A percentile compares a stretch with the other conserved stretches of the same genome.
Evolutionary conservation across 2,329 filamentous ascomycete species (phyloP).

Genomic region (Sarocladium brachiariae): DNA sequence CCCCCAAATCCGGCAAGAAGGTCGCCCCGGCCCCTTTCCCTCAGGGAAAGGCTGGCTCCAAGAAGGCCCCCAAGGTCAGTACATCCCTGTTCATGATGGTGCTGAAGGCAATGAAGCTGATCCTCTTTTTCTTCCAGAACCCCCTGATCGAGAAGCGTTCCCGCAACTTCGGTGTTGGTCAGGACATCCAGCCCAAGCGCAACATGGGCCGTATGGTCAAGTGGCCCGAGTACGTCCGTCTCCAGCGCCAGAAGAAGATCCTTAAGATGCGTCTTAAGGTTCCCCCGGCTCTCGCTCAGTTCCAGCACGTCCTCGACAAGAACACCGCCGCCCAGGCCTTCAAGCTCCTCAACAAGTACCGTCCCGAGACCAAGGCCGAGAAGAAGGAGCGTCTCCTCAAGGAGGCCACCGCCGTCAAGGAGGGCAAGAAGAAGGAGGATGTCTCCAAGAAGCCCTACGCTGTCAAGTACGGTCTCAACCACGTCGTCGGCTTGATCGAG

Average conservation of each 20-base stretch:
- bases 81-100: not conserved
- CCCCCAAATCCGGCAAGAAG: constrained; percentile 98
- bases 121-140: constrained; percentile 56
- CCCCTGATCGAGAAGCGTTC: constrained; percentile 97
- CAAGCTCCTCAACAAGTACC: constrained; percentile 99
- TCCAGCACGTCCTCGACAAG: constrained; percentile 93
- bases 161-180: constrained; percentile 97
- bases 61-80: constrained; percentile 96
- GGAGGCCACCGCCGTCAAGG: constrained; percentile 95
- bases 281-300: constrained; percentile 93
- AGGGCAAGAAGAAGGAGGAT: constrained; percentile 99
- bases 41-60: constrained; percentile 80
- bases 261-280: constrained; percentile 98
- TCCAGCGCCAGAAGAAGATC: constrained; percentile 92
- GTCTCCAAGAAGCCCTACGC: constrained; percentile 99
- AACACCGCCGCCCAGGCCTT: constrained; percentile 95
- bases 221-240: constrained; percentile 98
- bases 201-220: constrained; percentile 98
- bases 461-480: constrained; percentile 99
- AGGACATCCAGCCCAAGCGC: constrained; percentile 94
- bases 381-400: constrained; percentile 99
- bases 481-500: constrained; percentile 94
- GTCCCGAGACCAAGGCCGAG: constrained; percentile 96
- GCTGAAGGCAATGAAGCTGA: not conserved
- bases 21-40: constrained; percentile 94